A percentile compares a stretch with the other conserved stretches of the same genome.
These are phyloP conservation scores for Myrmaecium sp. DNA, from an alignment of 2,329 filamentous ascomycete species.

Conservation along the genomic window DNA sequence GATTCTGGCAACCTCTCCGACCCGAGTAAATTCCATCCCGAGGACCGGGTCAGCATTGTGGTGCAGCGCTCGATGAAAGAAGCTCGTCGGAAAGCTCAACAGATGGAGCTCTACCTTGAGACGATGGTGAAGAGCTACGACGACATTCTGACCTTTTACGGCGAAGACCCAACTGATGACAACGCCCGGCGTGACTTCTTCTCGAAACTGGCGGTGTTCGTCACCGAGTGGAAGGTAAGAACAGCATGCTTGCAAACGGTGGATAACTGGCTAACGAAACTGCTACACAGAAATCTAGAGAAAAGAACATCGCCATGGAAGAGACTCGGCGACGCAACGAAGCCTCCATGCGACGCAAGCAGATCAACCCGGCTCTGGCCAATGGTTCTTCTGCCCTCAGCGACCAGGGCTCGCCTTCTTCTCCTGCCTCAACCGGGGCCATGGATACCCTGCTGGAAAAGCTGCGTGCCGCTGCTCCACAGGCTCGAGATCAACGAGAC, in stretches of 20 bases:
- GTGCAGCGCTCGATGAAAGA: conserved; percentile 95
- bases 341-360: conserved; percentile 78
- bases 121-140: conserved; percentile 85
- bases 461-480: conserved; percentile 77
- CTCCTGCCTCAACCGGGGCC: conserved; percentile 61
- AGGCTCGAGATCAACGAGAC: conserved; percentile 77
- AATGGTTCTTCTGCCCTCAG: conserved; percentile 22
- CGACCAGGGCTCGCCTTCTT: conserved; percentile 26
- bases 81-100: conserved; percentile 83
- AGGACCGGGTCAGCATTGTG: conserved; percentile 83
- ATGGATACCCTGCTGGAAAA: conserved; percentile 97
- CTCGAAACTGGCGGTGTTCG: conserved; percentile 75
- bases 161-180: conserved; percentile 82
- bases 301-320: conserved; percentile 78
- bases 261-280: conserved; percentile 4
- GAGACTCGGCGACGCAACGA: conserved; percentile 75
- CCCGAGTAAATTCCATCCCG: conserved; percentile 92
- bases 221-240: conserved; percentile 73
- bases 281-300: conserved; percentile 53
- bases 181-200: conserved; percentile 94
- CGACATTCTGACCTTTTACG: conserved; percentile 92
- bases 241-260: neutral
- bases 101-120: conserved; percentile 83
- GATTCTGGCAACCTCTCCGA: conserved; percentile 91
- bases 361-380: conserved; percentile 38